Evolutionary conservation across 108 stramenopile species (phyloP).

Genomic region (Conticribra weissflogii): DNA sequence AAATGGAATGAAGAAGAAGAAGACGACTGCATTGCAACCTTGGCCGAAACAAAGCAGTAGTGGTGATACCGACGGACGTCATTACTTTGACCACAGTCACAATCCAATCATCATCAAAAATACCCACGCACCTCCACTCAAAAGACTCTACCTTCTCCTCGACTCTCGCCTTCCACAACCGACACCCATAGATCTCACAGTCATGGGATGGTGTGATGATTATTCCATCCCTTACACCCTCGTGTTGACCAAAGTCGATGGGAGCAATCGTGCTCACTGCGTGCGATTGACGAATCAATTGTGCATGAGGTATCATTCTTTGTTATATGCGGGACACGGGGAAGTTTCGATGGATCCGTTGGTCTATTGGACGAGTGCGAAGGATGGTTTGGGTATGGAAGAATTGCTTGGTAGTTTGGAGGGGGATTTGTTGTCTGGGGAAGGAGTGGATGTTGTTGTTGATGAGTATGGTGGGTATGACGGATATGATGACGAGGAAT

Average conservation of each 20-base stretch:
- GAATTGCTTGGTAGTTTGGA: conserved; percentile 46
- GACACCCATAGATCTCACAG: conserved; percentile 58
- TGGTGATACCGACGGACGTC: not conserved
- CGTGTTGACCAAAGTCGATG: conserved; percentile 87
- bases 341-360: conserved; percentile 49
- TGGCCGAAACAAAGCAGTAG: not conserved
- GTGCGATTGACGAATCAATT: conserved; percentile 74
- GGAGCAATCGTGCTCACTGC: conserved; percentile 45
- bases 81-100: not conserved
- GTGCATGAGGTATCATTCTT: conserved; percentile 71
- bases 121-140: conserved; percentile 36
- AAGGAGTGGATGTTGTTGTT: not conserved
- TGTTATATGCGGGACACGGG: conserved; percentile 16
- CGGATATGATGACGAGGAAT: conserved; percentile 15
- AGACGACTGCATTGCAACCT: conserved; percentile 26
- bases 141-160: conserved; percentile 70
- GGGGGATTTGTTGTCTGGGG: conserved; percentile 16
- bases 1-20: no score
- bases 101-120: no score
- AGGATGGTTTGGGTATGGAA: conserved; percentile 51
- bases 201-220: conserved; percentile 88
- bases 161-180: conserved; percentile 68
- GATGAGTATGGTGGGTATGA: not conserved
- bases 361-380: conserved; percentile 52
- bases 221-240: conserved; percentile 72